These are phyloP conservation scores for Aspergillus transmontanensis DNA, from an alignment of 2,329 filamentous ascomycete species.

Conservation along the genomic window DNA sequence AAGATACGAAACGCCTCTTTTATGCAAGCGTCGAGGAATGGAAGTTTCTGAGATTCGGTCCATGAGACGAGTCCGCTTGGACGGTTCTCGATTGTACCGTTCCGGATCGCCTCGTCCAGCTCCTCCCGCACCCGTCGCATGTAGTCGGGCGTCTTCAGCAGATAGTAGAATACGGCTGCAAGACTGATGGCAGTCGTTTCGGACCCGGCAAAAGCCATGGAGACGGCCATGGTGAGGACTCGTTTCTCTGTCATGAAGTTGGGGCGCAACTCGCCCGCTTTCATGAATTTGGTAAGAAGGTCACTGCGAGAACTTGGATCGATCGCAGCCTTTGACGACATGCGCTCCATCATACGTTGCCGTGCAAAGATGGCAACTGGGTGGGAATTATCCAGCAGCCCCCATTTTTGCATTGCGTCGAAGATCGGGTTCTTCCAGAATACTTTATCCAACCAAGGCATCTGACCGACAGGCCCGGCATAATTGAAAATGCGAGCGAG, in stretches of 20 bases:
- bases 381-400: slow-evolving; percentile 25
- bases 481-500: slow-evolving; percentile 16
- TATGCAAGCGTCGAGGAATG: slow-evolving; percentile 55
- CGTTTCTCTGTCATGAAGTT: slow-evolving; percentile 32
- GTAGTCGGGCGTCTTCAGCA: slow-evolving; percentile 62
- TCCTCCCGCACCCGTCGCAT: slow-evolving; percentile 51
- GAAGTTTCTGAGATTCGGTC: slow-evolving; percentile 32
- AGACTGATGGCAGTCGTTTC: slow-evolving; percentile 80
- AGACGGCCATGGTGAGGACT: slow-evolving; percentile 32
- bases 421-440: slow-evolving; percentile 73
- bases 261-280: slow-evolving; percentile 25
- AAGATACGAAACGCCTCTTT: slow-evolving; percentile 53
- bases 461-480: slow-evolving; percentile 62
- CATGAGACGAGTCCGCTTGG: neutral
- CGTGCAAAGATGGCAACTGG: slow-evolving; percentile 26
- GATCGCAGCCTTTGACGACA: slow-evolving; percentile 12
- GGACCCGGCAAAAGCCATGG: slow-evolving; percentile 64
- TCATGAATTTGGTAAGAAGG: slow-evolving; percentile 31
- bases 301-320: slow-evolving; percentile 17
- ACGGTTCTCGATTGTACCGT: slow-evolving; percentile 11
- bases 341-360: slow-evolving; percentile 25
- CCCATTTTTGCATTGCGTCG: slow-evolving; percentile 26
- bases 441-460: slow-evolving; percentile 69
- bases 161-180: slow-evolving; percentile 71
- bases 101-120: slow-evolving; percentile 56